Base-by-base conservation (phyloP, 2,329 filamentous ascomycete genomes). In the Colletotrichum cuscutae region DNA sequence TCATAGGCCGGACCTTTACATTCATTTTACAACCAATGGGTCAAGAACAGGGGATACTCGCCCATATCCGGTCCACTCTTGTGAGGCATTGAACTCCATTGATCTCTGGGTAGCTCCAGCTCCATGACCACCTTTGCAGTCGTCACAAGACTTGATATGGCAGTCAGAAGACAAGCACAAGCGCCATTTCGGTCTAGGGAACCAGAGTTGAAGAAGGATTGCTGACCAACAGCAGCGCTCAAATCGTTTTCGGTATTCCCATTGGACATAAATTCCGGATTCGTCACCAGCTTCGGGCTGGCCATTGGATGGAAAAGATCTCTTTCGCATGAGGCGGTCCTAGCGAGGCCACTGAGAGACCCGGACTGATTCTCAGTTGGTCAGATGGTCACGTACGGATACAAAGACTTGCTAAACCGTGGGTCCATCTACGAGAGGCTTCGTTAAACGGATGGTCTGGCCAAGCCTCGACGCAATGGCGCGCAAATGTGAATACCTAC, bases 361-460 rank as follows among this genome's bases (percentile, higher is more conserved):
- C 78, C 83, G 80, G 84, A 79, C 80, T 82, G 77, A 74, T 78
- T 83, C 86, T 84, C 83, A 82, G 84, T 84, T 86, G 84, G 84
- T 79, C 81, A 81, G 80, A 71, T 79, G 72, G 75, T 72, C 65
- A 60, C 46, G 30, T 60, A 65, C 35, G 66, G 69, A 37, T 60
- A 65, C 49, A 60, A 69, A 37, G 24, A 58, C 69, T 78, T 77
- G 77, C 78, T 75, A 62, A 71, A 19, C 71, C 32, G 35, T 54
- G 19, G 26, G 22, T 24, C 30, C 22, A 24, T 32, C 46, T 53
- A 19, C 12, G 37, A 72, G 15, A 37, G 60, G 42, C 30, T 58
- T 42, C 54, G 19, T 62, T 49, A 24, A 15, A 60, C 35, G 65
- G 35, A 57, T 32, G 67, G 61, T 35, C 46, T 60, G 37, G 61